These are phyloP conservation scores for Hyparrhenia diplandra DNA, from an alignment of 176 grass and related monocot species.

Conservation along the genomic window DNA sequence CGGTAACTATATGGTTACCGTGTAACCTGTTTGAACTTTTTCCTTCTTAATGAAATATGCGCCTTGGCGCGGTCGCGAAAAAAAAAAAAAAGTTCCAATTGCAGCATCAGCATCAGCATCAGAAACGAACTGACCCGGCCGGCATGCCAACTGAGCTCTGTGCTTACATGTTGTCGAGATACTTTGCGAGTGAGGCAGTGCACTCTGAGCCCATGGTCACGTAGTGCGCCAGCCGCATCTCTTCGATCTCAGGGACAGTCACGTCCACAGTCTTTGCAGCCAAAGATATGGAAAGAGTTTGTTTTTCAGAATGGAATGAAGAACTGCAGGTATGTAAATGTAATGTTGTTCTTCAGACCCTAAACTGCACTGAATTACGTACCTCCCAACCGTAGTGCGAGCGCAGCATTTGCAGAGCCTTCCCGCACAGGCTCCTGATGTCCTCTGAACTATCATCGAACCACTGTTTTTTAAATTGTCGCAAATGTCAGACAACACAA, in stretches of 20 bases:
- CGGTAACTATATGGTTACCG: too few species aligned
- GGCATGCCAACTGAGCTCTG: not conserved
- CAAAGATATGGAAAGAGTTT: not conserved
- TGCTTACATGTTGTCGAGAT: conserved; percentile 59
- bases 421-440: conserved; percentile 61
- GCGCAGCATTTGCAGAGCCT: conserved; percentile 50
- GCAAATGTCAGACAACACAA: not conserved
- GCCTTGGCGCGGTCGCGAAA: too few species aligned
- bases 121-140: too few species aligned
- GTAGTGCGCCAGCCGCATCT: conserved; percentile 93
- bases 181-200: conserved; percentile 61
- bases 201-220: conserved; percentile 85
- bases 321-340: too few species aligned
- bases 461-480: conserved; percentile 39
- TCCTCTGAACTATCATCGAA: conserved; percentile 68
- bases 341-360: not conserved
- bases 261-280: conserved; percentile 50
- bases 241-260: conserved; percentile 76
- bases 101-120: too few species aligned
- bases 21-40: too few species aligned
- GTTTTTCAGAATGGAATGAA: not conserved
- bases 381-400: conserved; percentile 78
- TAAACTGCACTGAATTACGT: not conserved
- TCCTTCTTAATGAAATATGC: too few species aligned
- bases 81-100: too few species aligned